phyloP scores from a whole-genome alignment of 179 eudicot species.

The Spergularia azorica region DNA sequence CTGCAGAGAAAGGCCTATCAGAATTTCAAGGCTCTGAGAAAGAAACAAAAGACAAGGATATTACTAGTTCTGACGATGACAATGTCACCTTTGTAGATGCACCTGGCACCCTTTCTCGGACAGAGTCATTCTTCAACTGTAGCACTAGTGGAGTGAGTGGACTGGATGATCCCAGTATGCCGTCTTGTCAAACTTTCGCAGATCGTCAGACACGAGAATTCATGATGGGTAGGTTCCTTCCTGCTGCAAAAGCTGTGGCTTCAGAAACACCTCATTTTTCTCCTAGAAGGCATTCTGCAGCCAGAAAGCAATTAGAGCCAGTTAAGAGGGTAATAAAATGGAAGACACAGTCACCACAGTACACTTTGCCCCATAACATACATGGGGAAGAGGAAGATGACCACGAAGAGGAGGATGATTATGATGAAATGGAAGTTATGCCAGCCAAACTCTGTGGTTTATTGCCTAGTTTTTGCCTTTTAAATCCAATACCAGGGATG shows the following conservation, averaged over 20 bases:
- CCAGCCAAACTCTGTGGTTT: conserved; percentile 62
- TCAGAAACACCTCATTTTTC: conserved; percentile 59
- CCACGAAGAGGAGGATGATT: conserved; percentile 33
- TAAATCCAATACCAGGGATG: conserved; percentile 69
- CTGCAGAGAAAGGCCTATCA: conserved; percentile 28
- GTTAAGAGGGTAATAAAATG: conserved; percentile 34
- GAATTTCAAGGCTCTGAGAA: conserved; percentile 36
- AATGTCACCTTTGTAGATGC: conserved; percentile 67
- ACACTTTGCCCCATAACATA: conserved; percentile 27
- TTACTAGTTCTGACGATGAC: conserved; percentile 48
- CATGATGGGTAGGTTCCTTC: conserved; percentile 87
- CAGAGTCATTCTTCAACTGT: conserved; percentile 63
- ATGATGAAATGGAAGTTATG: conserved; percentile 37
- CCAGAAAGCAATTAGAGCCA: conserved; percentile 35
- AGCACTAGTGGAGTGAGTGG: conserved; percentile 69
- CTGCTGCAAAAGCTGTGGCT: conserved; percentile 85
- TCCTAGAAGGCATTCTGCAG: conserved; percentile 44
- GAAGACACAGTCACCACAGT: conserved; percentile 35
- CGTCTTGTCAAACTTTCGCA: conserved; percentile 34
- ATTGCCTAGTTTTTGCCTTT: conserved; percentile 64
- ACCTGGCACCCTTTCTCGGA: conserved; percentile 60
- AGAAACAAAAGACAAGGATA: conserved; percentile 31
- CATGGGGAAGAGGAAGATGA: conserved; percentile 32
- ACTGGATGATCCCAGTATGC: conserved; percentile 39
- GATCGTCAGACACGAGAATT: conserved; percentile 61